Evolutionary conservation across 495 filamentous ascomycete species (phyloP).

Genomic region (Jackrogersella minutella): DNA sequence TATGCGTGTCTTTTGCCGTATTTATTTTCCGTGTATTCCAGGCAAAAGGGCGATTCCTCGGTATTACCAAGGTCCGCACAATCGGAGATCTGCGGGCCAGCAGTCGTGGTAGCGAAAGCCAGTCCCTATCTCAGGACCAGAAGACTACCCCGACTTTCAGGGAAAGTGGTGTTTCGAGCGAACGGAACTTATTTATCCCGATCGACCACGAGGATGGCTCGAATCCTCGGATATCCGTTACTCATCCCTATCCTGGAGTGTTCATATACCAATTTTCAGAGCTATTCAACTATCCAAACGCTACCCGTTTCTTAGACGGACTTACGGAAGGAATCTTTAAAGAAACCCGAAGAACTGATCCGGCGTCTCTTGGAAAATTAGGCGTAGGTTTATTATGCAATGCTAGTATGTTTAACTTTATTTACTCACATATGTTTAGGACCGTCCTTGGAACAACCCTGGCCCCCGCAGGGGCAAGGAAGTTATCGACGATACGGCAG

Average conservation of each 20-base stretch:
- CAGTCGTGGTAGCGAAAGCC: constrained; percentile 30
- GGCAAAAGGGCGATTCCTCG: constrained; percentile 34
- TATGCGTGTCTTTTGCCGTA: constrained; percentile 52
- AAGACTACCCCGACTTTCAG: background rate
- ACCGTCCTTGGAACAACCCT: constrained; percentile 85
- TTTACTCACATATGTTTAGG: constrained; percentile 36
- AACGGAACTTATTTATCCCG: constrained; percentile 54
- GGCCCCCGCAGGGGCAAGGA: constrained; percentile 71
- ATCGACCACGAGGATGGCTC: constrained; percentile 52
- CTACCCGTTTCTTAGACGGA: constrained; percentile 56
- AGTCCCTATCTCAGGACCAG: constrained; percentile 16
- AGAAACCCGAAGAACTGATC: constrained; percentile 51
- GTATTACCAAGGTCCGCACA: constrained; percentile 54
- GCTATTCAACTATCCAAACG: constrained; percentile 62
- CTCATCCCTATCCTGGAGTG: constrained; percentile 56
- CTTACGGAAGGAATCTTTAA: constrained; percentile 54
- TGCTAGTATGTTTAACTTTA: constrained; percentile 3
- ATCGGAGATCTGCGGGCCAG: constrained; percentile 49
- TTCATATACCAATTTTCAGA: constrained; percentile 62
- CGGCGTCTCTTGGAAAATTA: constrained; percentile 47
- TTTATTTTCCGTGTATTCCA: constrained; percentile 49
- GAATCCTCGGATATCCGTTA: constrained; percentile 51
- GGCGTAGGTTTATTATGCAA: constrained; percentile 46
- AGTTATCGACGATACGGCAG: constrained; percentile 40
- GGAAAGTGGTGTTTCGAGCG: constrained; percentile 19